Evolutionary conservation across 1,284 basidiomycete species (phyloP).

Genomic region (Pseudozyma flocculosa): DNA sequence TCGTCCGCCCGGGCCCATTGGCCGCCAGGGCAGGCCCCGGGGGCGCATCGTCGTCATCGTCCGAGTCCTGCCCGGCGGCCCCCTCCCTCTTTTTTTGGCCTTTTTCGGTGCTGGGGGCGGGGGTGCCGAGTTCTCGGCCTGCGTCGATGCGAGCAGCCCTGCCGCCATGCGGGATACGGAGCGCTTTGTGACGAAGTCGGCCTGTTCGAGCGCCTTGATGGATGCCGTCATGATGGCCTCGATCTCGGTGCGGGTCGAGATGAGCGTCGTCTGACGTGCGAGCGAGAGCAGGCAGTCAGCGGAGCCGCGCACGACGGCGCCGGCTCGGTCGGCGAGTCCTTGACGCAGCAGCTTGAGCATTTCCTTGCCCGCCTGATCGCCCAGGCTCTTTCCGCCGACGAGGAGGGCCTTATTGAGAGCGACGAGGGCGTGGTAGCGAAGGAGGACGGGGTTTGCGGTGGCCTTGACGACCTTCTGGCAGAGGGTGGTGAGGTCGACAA

Average conservation of each 20-base stretch:
- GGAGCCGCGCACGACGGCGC: slow-evolving; percentile 81
- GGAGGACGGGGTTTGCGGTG: slow-evolving; percentile 63
- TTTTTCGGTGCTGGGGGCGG: slow-evolving; percentile 42
- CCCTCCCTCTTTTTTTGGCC: slow-evolving; percentile 63
- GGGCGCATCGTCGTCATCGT: slow-evolving; percentile 63
- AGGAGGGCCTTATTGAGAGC: slow-evolving; percentile 74
- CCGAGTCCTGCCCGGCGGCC: slow-evolving; percentile 59
- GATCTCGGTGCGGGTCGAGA: slow-evolving; percentile 67
- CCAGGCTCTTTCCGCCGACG: slow-evolving; percentile 78
- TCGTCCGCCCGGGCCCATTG: slow-evolving; percentile 69
- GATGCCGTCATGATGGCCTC: slow-evolving; percentile 72
- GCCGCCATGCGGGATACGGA: slow-evolving; percentile 78
- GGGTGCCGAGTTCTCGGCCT: slow-evolving; percentile 67
- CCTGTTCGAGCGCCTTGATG: slow-evolving; percentile 72
- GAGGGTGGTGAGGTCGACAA: slow-evolving; percentile 70
- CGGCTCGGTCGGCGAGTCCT: slow-evolving; percentile 77
- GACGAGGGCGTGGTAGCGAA: slow-evolving; percentile 78
- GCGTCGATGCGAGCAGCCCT: slow-evolving; percentile 79
- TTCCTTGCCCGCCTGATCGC: slow-evolving; percentile 77
- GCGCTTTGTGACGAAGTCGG: slow-evolving; percentile 78
- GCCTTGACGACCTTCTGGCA: slow-evolving; percentile 33
- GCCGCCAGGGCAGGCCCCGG: slow-evolving; percentile 54
- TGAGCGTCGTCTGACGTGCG: slow-evolving; percentile 47
- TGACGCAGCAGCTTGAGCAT: slow-evolving; percentile 78
- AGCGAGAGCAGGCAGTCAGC: slow-evolving; percentile 64